Conservation (phyloP, 192 early-diverging fungal species). For the Gonapodya sp. region DNA sequence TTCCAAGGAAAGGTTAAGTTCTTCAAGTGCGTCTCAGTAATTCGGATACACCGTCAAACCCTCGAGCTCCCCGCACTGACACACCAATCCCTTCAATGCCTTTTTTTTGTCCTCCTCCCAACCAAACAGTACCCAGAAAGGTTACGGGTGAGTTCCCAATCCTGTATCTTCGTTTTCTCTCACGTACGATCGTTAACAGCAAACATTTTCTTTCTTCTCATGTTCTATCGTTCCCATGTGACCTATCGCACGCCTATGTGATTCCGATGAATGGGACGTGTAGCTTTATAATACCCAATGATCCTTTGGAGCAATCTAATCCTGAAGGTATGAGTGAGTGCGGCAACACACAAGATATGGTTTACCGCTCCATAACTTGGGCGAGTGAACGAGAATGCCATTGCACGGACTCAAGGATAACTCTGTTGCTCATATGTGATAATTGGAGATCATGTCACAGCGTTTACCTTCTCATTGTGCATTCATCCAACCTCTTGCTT, state of each 20-base stretch:
- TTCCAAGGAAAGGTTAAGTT: background rate
- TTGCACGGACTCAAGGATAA: background rate
- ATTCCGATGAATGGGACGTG: background rate
- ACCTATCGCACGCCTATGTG: background rate
- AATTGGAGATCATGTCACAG: too few relatives aligned
- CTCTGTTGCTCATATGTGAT: background rate
- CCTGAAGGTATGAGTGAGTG: background rate
- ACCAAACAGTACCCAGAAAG: background rate
- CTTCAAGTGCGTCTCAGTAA: background rate
- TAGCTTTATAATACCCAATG: background rate
- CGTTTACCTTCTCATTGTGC: too few relatives aligned
- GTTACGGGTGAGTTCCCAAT: background rate
- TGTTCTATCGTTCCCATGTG: background rate
- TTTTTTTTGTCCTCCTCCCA: background rate
- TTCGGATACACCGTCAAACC: background rate
- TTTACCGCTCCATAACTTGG: too few relatives aligned
- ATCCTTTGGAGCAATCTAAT: background rate
- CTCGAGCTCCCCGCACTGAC: background rate
- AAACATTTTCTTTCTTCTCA: background rate
- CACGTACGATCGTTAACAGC: background rate
- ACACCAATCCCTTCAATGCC: too few relatives aligned
- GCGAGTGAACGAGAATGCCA: background rate
- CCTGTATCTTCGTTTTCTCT: background rate
- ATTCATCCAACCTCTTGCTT: too few relatives aligned
- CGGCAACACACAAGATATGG: too few relatives aligned